Percentiles rank a stretch among this genome's conserved stretches.
Evolutionary conservation across 2,329 filamentous ascomycete genomes (phyloP).

Genomic region (Trichophyton benhamiae): DNA sequence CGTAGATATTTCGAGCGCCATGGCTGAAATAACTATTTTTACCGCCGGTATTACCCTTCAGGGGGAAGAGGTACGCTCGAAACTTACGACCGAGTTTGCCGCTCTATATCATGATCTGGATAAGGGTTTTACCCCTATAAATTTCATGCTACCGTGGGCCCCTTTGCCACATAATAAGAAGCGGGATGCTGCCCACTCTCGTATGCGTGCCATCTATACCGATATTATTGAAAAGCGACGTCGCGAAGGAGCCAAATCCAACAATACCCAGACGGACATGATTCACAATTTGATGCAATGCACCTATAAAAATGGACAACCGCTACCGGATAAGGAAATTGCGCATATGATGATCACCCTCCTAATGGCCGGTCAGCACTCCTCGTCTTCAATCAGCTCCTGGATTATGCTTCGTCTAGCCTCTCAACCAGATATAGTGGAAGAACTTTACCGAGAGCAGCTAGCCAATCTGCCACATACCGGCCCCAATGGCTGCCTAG

Average conservation of each 20-base stretch:
- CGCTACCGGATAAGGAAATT: conserved; percentile 61
- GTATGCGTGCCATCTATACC: conserved; percentile 59
- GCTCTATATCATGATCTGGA: conserved; percentile 70
- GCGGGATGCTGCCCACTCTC: conserved; percentile 57
- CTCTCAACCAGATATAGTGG: conserved; percentile 53
- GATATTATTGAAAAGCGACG: conserved; percentile 55
- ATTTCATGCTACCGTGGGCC: conserved; percentile 70
- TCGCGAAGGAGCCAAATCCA: conserved; percentile 38
- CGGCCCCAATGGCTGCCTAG: conserved; percentile 25
- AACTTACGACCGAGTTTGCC: conserved; percentile 60
- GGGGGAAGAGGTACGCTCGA: conserved; percentile 49
- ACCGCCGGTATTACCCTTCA: conserved; percentile 38
- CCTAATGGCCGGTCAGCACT: conserved; percentile 74
- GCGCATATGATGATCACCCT: conserved; percentile 80
- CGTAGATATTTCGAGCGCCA: conserved; percentile 52
- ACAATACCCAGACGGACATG: conserved; percentile 47
- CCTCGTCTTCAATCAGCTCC: conserved; percentile 61
- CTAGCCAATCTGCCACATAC: conserved; percentile 33
- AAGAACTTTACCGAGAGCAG: conserved; percentile 60
- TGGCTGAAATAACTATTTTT: conserved; percentile 69
- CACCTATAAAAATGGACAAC: conserved; percentile 59
- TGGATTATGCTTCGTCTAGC: conserved; percentile 69
- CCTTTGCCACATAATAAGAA: conserved; percentile 64
- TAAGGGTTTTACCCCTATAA: conserved; percentile 65
- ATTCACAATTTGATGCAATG: conserved; percentile 69